Conservation (phyloP, 2,329 filamentous ascomycete species). For the Fusarium multiceps region DNA sequence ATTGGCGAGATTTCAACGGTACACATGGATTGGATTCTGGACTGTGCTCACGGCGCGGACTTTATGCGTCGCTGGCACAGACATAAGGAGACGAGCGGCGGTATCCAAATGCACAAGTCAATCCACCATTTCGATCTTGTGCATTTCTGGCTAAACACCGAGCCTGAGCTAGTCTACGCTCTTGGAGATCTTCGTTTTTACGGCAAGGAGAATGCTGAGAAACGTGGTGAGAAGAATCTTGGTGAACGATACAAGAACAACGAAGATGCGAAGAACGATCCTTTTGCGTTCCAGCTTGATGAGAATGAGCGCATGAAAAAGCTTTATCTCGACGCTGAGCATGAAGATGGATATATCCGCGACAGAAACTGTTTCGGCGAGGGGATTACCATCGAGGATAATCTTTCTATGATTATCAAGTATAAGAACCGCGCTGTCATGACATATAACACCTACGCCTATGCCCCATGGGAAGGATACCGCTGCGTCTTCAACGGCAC, state of each 20-base stretch:
- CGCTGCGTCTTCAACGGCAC: conserved; percentile 68
- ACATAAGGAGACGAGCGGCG: conserved; percentile 68
- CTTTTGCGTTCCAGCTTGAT: conserved; percentile 68
- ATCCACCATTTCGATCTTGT: conserved; percentile 73
- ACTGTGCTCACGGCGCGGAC: conserved; percentile 70
- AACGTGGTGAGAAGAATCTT: conserved; percentile 62
- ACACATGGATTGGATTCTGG: conserved; percentile 73
- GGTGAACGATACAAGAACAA: conserved; percentile 63
- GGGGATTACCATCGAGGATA: conserved; percentile 73
- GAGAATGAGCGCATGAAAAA: conserved; percentile 64
- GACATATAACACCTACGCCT: conserved; percentile 69
- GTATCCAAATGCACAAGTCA: conserved; percentile 70
- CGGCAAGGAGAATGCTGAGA: conserved; percentile 69
- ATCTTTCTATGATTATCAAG: conserved; percentile 68
- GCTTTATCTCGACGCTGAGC: conserved; percentile 70
- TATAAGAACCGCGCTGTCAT: conserved; percentile 67
- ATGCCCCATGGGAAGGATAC: conserved; percentile 72
- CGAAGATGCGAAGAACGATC: conserved; percentile 62
- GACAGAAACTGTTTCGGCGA: conserved; percentile 72
- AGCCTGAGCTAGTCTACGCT: conserved; percentile 66
- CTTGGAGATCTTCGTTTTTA: conserved; percentile 70
- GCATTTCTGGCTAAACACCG: conserved; percentile 68
- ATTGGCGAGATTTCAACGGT: conserved; percentile 68
- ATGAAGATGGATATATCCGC: conserved; percentile 70
- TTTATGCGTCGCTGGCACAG: conserved; percentile 74